phyloP scores from a whole-genome alignment of 805 yeast species.

The Saccharomycopsis sp. region DNA sequence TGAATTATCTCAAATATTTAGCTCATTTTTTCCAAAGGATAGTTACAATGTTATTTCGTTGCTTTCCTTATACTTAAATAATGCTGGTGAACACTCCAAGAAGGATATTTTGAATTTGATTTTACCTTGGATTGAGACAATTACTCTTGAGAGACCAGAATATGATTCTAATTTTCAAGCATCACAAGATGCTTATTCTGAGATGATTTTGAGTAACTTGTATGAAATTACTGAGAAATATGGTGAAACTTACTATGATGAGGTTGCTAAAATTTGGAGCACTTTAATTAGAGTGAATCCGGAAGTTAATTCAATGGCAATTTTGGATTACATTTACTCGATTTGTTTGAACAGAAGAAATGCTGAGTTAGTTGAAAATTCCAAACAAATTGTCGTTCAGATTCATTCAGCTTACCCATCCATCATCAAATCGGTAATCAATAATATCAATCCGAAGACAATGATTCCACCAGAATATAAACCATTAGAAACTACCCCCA shows the following conservation, averaged over 20 bases:
- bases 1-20: slow-evolving; percentile 69
- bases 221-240: slow-evolving; percentile 80
- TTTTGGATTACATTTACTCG: slow-evolving; percentile 61
- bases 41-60: slow-evolving; percentile 61
- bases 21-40: slow-evolving; percentile 51
- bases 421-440: slow-evolving; percentile 54
- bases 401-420: slow-evolving; percentile 52
- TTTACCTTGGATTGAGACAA: slow-evolving; percentile 88
- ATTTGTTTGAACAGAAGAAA: slow-evolving; percentile 65
- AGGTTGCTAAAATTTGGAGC: slow-evolving; percentile 92
- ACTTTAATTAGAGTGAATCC: slow-evolving; percentile 77
- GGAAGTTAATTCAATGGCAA: slow-evolving; percentile 60
- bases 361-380: slow-evolving; percentile 66
- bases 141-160: slow-evolving; percentile 48
- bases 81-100: slow-evolving; percentile 51
- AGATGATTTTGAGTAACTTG: slow-evolving; percentile 73
- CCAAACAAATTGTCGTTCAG: slow-evolving; percentile 77
- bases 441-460: slow-evolving; percentile 70
- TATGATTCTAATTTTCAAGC: slow-evolving; percentile 32
- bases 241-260: slow-evolving; percentile 69
- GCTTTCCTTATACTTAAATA: slow-evolving; percentile 60
- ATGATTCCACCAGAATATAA: slow-evolving; percentile 72
- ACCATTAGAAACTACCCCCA: slow-evolving; percentile 27
- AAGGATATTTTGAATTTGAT: slow-evolving; percentile 75
- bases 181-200: slow-evolving; percentile 30